These are phyloP conservation scores for Saturnispora silvae DNA, from an alignment of 805 yeast species.

Conservation along the genomic window DNA sequence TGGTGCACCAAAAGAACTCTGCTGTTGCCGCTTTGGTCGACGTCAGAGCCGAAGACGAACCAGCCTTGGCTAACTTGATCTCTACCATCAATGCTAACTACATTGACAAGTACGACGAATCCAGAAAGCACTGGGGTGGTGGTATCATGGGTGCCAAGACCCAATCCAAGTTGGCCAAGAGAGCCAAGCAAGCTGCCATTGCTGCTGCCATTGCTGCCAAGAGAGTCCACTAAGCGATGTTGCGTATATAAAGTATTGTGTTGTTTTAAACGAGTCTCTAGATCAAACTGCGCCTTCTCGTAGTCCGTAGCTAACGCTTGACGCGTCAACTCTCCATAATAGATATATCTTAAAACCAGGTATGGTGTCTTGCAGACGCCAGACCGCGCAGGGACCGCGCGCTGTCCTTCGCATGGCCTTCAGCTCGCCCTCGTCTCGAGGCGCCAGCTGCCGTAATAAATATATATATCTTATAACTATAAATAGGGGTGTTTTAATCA, in stretches of 20 bases:
- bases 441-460: background rate
- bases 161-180: conserved; percentile 55
- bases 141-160: conserved; percentile 96
- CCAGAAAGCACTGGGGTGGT: conserved; percentile 99
- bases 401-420: too few relatives aligned
- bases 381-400: too few relatives aligned
- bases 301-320: too few relatives aligned
- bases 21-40: conserved; percentile 96
- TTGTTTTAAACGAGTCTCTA: too few relatives aligned
- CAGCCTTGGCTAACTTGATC: conserved; percentile 85
- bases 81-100: conserved; percentile 92
- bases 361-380: too few relatives aligned
- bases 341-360: too few relatives aligned
- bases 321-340: too few relatives aligned
- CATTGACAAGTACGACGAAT: conserved; percentile 86
- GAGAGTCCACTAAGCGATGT: conserved; percentile 4
- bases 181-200: conserved; percentile 48
- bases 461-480: too few relatives aligned
- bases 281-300: too few relatives aligned
- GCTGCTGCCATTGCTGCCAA: conserved; percentile 42
- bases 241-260: too few relatives aligned
- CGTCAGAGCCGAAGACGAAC: conserved; percentile 88
- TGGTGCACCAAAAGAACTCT: conserved; percentile 95
- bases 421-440: too few relatives aligned
- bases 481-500: too few relatives aligned